Base-by-base conservation (phyloP, 192 early-diverging fungal species). In the Chytriomyces confervae region DNA sequence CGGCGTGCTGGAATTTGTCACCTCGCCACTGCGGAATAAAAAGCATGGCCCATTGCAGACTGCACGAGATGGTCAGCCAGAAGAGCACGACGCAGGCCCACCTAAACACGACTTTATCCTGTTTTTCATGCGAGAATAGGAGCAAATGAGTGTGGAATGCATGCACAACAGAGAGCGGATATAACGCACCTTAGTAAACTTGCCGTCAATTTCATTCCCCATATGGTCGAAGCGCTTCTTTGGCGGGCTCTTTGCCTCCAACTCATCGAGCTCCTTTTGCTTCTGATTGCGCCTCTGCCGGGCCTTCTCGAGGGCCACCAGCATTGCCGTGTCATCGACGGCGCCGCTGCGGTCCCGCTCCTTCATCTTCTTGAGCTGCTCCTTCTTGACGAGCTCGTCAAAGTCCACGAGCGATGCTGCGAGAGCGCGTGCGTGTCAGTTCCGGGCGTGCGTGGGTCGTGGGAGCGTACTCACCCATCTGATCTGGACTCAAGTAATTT, bases 161-260 rank as follows among this genome's bases (percentile, higher is more conserved):
- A 63, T 36, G 11, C 36, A 36, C 4, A 4, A 36, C 0, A 0
- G 0, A 36, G 4, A 36, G 0, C 36, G 36, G 36, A 36, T 36
- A 36, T 36, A 36, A 36, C 36, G 11, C 23, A 27, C 62, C 62
- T 63, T 63, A 5, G 62, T 20, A 3, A 11, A 63, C 23, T 63
- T 63, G 11, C 62, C 62, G 62, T 63, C 62, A 36, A 63, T 63
- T 63, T 63, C 62, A 20, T 63, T 20, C 16, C 62, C 62, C 16
- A 63, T 11, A 10, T 20, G 9, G 62, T 63, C 36, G 62, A 20
- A 63, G 2, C 62, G 62, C 23, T 63, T 63, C 23, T 24, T 63
- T 11, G 62, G 62, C 9, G 36, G 36, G 36, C 36, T 36, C 2
- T n/a, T 60, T n/a, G 13, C 57, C 3, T 60, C 57, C 20, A n/a